A percentile compares a stretch with the other conserved stretches of the same genome.
Conservation (phyloP, 768 basidiomycete species). For the Imleria badia region DNA sequence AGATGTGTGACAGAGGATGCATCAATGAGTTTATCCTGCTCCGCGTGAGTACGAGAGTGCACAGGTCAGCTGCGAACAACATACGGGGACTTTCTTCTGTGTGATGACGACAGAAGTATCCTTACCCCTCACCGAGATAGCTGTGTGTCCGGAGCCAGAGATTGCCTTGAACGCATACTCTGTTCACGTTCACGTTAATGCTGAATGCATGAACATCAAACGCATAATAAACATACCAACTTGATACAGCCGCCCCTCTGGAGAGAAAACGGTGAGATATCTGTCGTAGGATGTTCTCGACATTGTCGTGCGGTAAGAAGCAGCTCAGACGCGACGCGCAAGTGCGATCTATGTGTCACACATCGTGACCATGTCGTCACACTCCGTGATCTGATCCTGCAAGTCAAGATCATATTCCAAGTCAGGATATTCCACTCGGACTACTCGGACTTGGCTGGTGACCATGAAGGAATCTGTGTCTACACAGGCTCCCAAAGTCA, state of each 20-base stretch:
- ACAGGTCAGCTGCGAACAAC: slow-evolving; percentile 31
- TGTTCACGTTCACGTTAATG: slow-evolving; percentile 33
- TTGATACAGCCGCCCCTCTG: slow-evolving; percentile 97
- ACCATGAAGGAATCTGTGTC: slow-evolving; percentile 78
- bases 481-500: slow-evolving; percentile 79
- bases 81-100: slow-evolving; percentile 96
- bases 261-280: slow-evolving; percentile 96
- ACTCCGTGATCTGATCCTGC: neutral
- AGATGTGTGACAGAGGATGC: slow-evolving; percentile 92
- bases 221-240: slow-evolving; percentile 63
- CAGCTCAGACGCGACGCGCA: slow-evolving; percentile 57
- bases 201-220: neutral
- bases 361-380: slow-evolving; percentile 20
- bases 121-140: slow-evolving; percentile 89
- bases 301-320: slow-evolving; percentile 58
- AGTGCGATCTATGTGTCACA: slow-evolving; percentile 42
- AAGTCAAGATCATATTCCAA: too few species aligned
- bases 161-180: slow-evolving; percentile 99
- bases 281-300: slow-evolving; percentile 94
- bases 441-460: too few species aligned
- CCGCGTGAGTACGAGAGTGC: neutral
- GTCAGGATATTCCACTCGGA: too few species aligned
- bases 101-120: slow-evolving; percentile 96
- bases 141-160: slow-evolving; percentile 93
- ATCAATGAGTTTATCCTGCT: slow-evolving; percentile 95